Base-by-base conservation (phyloP, 1,139 yeast species). In the Arxiozyma slooffiae region DNA sequence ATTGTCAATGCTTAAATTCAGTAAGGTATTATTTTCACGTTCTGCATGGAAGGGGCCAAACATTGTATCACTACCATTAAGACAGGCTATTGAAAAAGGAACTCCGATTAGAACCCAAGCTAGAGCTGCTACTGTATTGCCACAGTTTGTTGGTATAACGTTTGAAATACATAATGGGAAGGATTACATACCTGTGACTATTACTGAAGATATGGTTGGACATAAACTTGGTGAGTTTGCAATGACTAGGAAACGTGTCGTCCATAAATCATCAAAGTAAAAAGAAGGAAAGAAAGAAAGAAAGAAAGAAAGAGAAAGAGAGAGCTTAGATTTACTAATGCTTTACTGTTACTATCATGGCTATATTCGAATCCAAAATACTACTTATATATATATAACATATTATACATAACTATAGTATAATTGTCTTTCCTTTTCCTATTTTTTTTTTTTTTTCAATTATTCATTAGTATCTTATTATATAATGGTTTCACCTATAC, bases 131-230 rank as follows among this genome's bases (percentile, higher is more conserved):
- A 92, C 97, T 22, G 86, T 92, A 52, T 73, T 92, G 50, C 98
- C 98, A 22, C 95, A 87, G 67, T 90, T 92, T 71, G 96, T 92
- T 38, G 98, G 98, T 7, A 75, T 89, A 54, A 85, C 82, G 63
- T 92, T 92, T 69, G 96, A 92, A 70, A 86, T 92, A 44, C 98
- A 92, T 70, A 92, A 92, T 69, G 98, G 98, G 39, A 86, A 85
- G 68, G 95, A 89, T 58, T 92, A 90, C 65, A 95, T 89, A 47
- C 90, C 89, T 50, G 78, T 92, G 47, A 90, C 84, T 59, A 79
- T 92, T 37, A 80, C 85, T 11, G 97, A 92, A 63, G 95, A 92
- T 60, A 92, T 92, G 98, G 97, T 92, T 57, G 98, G 98, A n/a
- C 80, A 82, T 57, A 92, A 92, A 68, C 73, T 92, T 52, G 98